Conservation (phyloP, 2,329 filamentous ascomycete species). For the Pseudocercospora fijiensis region DNA sequence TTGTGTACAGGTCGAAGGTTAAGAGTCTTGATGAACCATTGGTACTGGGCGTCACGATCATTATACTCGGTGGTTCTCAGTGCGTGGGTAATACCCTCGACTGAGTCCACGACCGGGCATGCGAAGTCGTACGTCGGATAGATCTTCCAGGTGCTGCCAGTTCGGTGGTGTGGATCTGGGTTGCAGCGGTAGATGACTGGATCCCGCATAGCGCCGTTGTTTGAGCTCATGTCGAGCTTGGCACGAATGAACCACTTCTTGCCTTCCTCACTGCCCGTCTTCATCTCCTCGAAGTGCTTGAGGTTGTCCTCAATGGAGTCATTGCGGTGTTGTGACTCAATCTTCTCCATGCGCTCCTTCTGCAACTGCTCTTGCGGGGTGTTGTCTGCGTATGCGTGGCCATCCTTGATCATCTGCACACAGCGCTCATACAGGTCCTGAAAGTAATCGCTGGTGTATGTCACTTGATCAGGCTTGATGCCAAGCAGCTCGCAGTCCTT, state of each 20-base stretch:
- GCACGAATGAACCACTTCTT: constrained; percentile 87
- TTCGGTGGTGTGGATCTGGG: constrained; percentile 69
- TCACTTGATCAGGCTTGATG: constrained; percentile 80
- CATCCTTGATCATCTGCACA: constrained; percentile 78
- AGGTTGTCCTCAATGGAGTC: constrained; percentile 79
- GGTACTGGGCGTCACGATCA: constrained; percentile 81
- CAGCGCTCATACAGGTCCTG: constrained; percentile 85
- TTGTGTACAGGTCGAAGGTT: constrained; percentile 74
- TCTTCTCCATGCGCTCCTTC: constrained; percentile 77
- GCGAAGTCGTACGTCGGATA: constrained; percentile 88
- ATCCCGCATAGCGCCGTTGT: constrained; percentile 93
- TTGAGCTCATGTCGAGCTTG: constrained; percentile 86
- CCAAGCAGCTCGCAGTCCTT: constrained; percentile 90
- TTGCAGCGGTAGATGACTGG: constrained; percentile 98
- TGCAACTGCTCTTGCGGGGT: constrained; percentile 88
- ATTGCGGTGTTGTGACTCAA: constrained; percentile 78
- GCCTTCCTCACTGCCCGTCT: constrained; percentile 75
- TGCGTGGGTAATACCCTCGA: constrained; percentile 81
- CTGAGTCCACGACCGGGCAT: constrained; percentile 75
- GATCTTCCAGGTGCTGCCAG: constrained; percentile 76
- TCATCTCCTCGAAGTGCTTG: constrained; percentile 90
- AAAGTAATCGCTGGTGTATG: constrained; percentile 95
- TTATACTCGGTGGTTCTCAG: constrained; percentile 84
- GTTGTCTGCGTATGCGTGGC: constrained; percentile 90
- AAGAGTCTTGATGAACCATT: constrained; percentile 77